Conservation (phyloP, 1,284 basidiomycete species). For the Dichomitus squalens region DNA sequence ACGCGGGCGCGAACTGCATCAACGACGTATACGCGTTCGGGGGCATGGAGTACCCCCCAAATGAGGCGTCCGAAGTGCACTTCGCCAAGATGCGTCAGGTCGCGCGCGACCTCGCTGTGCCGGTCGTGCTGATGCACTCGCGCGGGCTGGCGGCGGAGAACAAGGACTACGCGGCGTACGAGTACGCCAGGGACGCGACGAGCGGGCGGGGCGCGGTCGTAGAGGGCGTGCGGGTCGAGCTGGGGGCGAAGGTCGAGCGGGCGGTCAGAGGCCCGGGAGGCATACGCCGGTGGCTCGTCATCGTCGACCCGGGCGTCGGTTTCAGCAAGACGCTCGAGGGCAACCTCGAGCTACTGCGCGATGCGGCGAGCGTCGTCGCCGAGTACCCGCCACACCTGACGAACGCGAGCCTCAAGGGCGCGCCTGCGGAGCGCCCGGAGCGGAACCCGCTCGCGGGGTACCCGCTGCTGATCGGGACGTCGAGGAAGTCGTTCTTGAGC, state of each 20-base stretch:
- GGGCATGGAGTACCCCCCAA: constrained; percentile 58
- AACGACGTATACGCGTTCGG: constrained; percentile 92
- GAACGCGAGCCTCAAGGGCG: background rate
- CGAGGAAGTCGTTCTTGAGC: constrained; percentile 86
- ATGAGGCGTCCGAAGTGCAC: constrained; percentile 36
- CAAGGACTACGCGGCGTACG: constrained; percentile 65
- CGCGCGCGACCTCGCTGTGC: constrained; percentile 63
- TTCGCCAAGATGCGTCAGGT: constrained; percentile 66
- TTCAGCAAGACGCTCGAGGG: constrained; percentile 89
- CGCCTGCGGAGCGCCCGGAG: background rate
- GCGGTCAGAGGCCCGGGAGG: constrained; percentile 78
- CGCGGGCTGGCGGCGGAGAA: constrained; percentile 77
- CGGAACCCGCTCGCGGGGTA: constrained; percentile 64
- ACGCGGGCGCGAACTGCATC: constrained; percentile 89
- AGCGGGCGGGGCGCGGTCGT: constrained; percentile 53
- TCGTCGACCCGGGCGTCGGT: constrained; percentile 93
- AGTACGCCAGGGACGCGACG: constrained; percentile 34
- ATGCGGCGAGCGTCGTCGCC: constrained; percentile 51
- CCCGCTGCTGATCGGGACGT: constrained; percentile 79
- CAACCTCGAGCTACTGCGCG: constrained; percentile 73
- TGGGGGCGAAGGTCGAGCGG: constrained; percentile 67
- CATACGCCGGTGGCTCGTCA: constrained; percentile 86
- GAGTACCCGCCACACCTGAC: constrained; percentile 35
- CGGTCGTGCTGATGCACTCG: constrained; percentile 94
- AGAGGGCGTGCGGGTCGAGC: constrained; percentile 73